Conservation (phyloP, 2,329 filamentous ascomycete species). For the Fusarium sp. region DNA sequence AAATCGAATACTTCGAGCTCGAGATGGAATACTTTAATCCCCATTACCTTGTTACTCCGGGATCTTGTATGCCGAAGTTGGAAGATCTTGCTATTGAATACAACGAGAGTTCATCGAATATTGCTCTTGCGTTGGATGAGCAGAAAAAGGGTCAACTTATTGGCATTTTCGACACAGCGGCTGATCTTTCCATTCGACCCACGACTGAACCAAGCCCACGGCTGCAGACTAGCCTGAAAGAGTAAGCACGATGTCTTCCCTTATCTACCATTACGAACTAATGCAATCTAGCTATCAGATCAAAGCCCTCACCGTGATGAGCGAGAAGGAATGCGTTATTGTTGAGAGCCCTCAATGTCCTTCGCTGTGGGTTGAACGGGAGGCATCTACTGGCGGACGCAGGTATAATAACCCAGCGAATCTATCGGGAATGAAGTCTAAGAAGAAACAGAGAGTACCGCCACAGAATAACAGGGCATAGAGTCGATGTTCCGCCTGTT, state of each 20-base stretch:
- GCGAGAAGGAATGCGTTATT: not conserved
- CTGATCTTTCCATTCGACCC: not conserved
- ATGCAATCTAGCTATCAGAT: not conserved
- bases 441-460: not conserved
- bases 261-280: accelerated
- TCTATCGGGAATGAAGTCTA: not conserved
- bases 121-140: not conserved
- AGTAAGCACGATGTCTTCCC: accelerated
- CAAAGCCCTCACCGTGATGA: not conserved
- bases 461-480: not conserved
- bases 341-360: not conserved
- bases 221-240: not conserved
- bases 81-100: not conserved
- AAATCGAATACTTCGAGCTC: not conserved
- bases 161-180: not conserved
- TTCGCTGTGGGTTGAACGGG: not conserved
- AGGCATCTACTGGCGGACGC: accelerated
- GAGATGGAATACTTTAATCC: not conserved
- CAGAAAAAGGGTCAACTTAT: not conserved
- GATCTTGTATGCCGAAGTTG: not conserved
- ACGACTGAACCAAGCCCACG: not conserved
- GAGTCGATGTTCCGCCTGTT: accelerated
- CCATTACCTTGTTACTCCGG: not conserved
- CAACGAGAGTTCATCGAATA: accelerated
- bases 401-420: not conserved